Evolutionary conservation across 192 early-diverging fungal species (phyloP).

Genomic region (Linnemannia schmuckeri): DNA sequence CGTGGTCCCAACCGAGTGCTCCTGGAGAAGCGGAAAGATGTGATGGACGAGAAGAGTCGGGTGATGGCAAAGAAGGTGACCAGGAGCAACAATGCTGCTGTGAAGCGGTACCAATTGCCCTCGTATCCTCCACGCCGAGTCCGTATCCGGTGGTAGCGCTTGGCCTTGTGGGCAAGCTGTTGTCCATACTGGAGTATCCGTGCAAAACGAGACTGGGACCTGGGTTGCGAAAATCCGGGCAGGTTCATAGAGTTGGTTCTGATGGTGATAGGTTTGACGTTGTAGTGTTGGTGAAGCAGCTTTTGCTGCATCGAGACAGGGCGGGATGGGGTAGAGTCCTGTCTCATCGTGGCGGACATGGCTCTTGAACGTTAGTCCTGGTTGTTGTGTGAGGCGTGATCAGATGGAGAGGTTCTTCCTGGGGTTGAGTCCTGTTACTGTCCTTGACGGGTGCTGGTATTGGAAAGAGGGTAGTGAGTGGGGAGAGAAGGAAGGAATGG

Average conservation of each 20-base stretch:
- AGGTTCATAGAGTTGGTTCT: constrained; percentile 36
- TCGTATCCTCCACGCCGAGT: constrained; percentile 39
- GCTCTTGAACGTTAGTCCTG: neutral
- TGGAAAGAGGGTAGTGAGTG: neutral
- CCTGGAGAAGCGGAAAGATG: constrained; percentile 9
- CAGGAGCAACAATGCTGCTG: constrained; percentile 1
- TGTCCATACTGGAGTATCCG: constrained; percentile 23
- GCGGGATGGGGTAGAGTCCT: constrained; percentile 13
- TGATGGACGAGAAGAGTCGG: constrained; percentile 15
- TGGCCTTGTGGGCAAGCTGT: constrained; percentile 24
- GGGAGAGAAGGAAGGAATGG: neutral
- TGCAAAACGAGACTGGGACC: constrained; percentile 8
- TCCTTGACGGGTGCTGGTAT: no score
- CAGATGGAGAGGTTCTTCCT: neutral
- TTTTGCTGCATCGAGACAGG: constrained; percentile 35
- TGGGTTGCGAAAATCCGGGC: constrained; percentile 32
- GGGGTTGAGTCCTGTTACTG: neutral
- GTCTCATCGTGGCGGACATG: constrained; percentile 1
- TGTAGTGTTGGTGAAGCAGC: constrained; percentile 19
- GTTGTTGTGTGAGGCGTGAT: neutral
- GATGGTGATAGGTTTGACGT: constrained; percentile 55
- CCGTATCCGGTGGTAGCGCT: constrained; percentile 42
- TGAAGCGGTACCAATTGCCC: constrained; percentile 39
- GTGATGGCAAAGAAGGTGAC: constrained; percentile 13
- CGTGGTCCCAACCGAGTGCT: constrained; percentile 23